These are phyloP conservation scores for Hamigera avellanea DNA, from an alignment of 495 filamentous ascomycete species.

Conservation along the genomic window DNA sequence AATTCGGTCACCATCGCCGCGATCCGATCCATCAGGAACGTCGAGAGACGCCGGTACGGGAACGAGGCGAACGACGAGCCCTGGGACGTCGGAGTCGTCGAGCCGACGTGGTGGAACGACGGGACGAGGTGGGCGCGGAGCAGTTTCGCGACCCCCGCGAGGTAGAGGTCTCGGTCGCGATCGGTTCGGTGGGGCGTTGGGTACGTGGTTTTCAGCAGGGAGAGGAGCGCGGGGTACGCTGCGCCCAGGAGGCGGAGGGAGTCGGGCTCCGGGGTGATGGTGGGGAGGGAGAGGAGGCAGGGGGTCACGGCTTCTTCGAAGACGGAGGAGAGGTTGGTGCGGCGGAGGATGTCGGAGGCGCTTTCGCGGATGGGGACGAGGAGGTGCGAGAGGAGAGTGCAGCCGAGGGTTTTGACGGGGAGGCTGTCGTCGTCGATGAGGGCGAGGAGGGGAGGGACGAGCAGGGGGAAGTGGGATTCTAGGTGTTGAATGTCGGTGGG, in stretches of 20 bases:
- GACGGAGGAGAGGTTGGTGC: constrained; percentile 66
- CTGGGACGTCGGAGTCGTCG: constrained; percentile 26
- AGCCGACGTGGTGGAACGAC: constrained; percentile 39
- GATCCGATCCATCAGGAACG: constrained; percentile 48
- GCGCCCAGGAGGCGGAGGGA: constrained; percentile 51
- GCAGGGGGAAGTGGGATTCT: constrained; percentile 58
- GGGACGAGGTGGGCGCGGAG: constrained; percentile 31
- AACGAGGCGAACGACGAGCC: constrained; percentile 40
- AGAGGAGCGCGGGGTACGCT: constrained; percentile 56
- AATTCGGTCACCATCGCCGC: constrained; percentile 42
- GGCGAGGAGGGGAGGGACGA: constrained; percentile 71
- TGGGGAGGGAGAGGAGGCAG: constrained; percentile 61
- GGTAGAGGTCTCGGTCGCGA: constrained; percentile 10
- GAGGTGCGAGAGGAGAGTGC: constrained; percentile 46
- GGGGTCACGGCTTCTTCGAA: constrained; percentile 72
- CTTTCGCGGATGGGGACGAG: constrained; percentile 43
- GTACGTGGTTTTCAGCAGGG: constrained; percentile 40
- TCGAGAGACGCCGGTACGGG: constrained; percentile 28
- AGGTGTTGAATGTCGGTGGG: constrained; percentile 17
- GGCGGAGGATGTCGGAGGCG: constrained; percentile 41
- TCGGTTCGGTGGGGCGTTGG: no score
- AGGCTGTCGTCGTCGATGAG: constrained; percentile 61
- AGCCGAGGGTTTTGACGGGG: constrained; percentile 46
- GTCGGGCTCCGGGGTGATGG: constrained; percentile 62
- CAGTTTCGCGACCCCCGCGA: constrained; percentile 13